Conservation (phyloP, 1,284 basidiomycete species). For the Mycena sp. region DNA sequence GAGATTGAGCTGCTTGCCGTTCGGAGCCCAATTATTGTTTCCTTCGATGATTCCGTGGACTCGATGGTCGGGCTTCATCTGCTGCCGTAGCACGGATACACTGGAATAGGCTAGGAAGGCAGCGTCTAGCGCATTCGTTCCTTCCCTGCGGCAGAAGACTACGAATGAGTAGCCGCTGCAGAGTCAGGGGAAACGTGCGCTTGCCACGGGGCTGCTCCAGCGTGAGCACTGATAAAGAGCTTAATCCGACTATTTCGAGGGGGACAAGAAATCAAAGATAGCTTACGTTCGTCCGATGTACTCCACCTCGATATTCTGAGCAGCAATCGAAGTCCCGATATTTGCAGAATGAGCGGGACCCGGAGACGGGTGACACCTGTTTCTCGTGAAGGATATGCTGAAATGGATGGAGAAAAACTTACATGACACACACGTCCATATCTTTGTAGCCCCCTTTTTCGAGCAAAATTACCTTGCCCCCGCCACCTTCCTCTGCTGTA, state of each 20-base stretch:
- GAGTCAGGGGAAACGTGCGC: constrained; percentile 20
- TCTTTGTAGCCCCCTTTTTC: constrained; percentile 77
- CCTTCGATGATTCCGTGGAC: constrained; percentile 9
- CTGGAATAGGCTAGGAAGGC: no score
- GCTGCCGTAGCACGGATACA: no score
- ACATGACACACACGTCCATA: constrained; percentile 86
- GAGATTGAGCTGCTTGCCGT: neutral
- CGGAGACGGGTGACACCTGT: constrained; percentile 72
- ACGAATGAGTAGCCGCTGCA: neutral
- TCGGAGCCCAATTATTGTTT: neutral
- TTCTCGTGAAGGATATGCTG: constrained; percentile 14
- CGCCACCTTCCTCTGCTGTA: constrained; percentile 81
- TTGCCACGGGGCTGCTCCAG: constrained; percentile 73
- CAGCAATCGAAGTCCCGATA: constrained; percentile 64
- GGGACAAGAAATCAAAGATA: constrained; percentile 7
- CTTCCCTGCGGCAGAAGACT: constrained; percentile 63
- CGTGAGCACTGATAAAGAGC: constrained; percentile 66
- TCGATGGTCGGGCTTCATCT: constrained; percentile 25
- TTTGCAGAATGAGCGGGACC: constrained; percentile 58
- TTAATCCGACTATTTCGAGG: neutral
- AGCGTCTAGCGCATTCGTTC: constrained; percentile 33
- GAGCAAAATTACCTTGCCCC: constrained; percentile 80
- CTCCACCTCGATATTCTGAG: constrained; percentile 68
- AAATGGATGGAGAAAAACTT: constrained; percentile 34
- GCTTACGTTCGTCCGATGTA: constrained; percentile 74